Evolutionary conservation across 1,284 basidiomycete species (phyloP), one percentile per base, ranked within the genome.

Genomic region (Irpex sp.): DNA sequence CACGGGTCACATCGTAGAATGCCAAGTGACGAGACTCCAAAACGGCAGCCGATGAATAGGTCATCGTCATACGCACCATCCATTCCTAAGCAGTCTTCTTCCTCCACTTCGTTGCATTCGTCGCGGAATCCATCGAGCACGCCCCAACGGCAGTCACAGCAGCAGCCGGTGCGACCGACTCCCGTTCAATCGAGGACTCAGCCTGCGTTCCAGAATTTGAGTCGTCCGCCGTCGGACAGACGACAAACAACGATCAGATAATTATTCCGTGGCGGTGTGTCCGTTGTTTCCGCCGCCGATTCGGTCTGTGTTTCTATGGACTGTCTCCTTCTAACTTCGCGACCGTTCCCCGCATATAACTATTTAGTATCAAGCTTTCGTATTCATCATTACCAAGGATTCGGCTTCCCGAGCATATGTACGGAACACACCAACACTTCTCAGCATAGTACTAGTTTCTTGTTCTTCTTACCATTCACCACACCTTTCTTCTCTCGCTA

Each of bases 211-310:
- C 60, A 65, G 61, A 65, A 65, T 37, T 53, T 65, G 57, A 65
- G 63, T 54, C 63, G 63, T 3, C 63, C 63, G 33, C 26, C 55
- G 7, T 47, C 49, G 21, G 50, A 59, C 35, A 37, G 63, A 53
- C 59, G 63, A 53, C 63, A 64, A 60, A 64, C 63, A 49, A 61
- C 59, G 63, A 64, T 64, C 35, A 58, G 60, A 47, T 64, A 61
- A 55, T n/a, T 36, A 37, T 49, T 61, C 15, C 55, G 13, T 55
- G 7, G 47, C 39, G 54, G 8, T 37, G 39, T 59, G n/a, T 17
- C 55, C 35, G 11, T 35, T 2, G 26, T 55, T 35, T 55, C 4
- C 11, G 8, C 15, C 53, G 2, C 8, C 15, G 31, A 33, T 33
- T 35, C 17, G 9, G 53, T 55, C 11, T 55, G 33, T 31, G 53